Conservation (phyloP, 495 filamentous ascomycete species). For the Gamarada debralockiae region DNA sequence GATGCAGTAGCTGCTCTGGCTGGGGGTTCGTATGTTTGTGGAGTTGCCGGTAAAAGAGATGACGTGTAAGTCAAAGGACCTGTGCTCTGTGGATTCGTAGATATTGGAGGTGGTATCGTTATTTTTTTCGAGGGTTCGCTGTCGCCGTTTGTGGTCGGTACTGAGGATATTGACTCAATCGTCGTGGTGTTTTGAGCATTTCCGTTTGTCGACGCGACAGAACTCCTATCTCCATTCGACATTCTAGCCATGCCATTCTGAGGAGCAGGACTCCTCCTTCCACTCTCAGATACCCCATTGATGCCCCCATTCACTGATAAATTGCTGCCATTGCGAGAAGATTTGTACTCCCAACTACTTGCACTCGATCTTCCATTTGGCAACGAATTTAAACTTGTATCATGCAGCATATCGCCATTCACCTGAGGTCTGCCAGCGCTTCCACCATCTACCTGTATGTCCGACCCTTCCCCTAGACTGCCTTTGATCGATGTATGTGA, state of each 20-base stretch:
- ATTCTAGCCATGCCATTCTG: slow-evolving; percentile 29
- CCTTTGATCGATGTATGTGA: slow-evolving; percentile 27
- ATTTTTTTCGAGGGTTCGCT: slow-evolving; percentile 34
- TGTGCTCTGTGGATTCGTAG: slow-evolving; percentile 24
- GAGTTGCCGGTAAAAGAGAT: slow-evolving; percentile 34
- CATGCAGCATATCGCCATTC: slow-evolving; percentile 32
- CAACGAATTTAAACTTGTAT: slow-evolving; percentile 31
- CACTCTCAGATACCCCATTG: slow-evolving; percentile 36
- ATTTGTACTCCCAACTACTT: slow-evolving; percentile 42
- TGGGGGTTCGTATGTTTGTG: slow-evolving; percentile 38
- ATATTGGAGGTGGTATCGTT: slow-evolving; percentile 25
- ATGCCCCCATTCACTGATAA: slow-evolving; percentile 43
- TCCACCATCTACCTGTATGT: slow-evolving; percentile 10
- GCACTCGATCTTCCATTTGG: slow-evolving; percentile 30
- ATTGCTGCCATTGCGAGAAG: slow-evolving; percentile 50
- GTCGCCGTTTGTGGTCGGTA: slow-evolving; percentile 40
- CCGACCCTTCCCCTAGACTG: slow-evolving; percentile 22
- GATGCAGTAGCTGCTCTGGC: slow-evolving; percentile 33
- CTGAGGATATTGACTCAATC: slow-evolving; percentile 19
- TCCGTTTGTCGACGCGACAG: slow-evolving; percentile 18
- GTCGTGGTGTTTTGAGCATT: slow-evolving; percentile 5
- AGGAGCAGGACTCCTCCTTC: slow-evolving; percentile 27
- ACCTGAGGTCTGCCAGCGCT: slow-evolving; percentile 25
- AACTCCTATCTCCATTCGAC: slow-evolving; percentile 17
- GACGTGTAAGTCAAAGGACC: slow-evolving; percentile 24